phyloP scores from a whole-genome alignment of 2,329 filamentous ascomycete species.

The Sodiomyces alkalinus region DNA sequence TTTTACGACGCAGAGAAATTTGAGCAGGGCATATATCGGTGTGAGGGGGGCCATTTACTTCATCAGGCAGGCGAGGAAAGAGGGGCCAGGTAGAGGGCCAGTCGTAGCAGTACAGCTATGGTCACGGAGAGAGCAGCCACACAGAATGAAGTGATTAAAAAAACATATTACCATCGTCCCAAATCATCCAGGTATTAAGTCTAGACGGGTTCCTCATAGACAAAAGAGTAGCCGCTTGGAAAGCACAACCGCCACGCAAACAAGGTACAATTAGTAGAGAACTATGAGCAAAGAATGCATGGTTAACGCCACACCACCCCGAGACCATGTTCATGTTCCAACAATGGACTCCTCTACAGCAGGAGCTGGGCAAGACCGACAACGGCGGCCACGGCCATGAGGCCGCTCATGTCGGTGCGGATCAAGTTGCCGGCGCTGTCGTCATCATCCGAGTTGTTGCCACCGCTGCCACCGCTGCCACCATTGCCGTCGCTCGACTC shows the following conservation, averaged over 20 bases:
- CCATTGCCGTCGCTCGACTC: constrained; percentile 14
- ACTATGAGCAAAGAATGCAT: constrained; percentile 5
- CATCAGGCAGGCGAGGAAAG: too few species aligned
- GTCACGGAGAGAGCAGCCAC: background rate
- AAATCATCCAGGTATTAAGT: constrained; percentile 23
- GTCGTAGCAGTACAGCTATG: too few species aligned
- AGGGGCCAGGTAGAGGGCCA: too few species aligned
- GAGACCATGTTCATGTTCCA: constrained; percentile 3
- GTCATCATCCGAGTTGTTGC: constrained; percentile 13
- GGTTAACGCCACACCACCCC: constrained; percentile 9
- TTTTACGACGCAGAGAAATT: constrained; percentile 80
- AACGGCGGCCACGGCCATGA: constrained; percentile 30
- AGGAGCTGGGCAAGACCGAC: constrained; percentile 30
- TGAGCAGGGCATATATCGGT: constrained; percentile 46
- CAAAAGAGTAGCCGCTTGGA: constrained; percentile 14
- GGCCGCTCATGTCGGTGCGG: constrained; percentile 28
- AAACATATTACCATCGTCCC: constrained; percentile 3
- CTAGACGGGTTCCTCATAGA: constrained; percentile 26
- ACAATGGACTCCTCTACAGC: constrained; percentile 24
- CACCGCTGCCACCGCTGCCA: constrained; percentile 13
- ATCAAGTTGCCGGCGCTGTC: constrained; percentile 29
- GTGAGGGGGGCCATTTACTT: too few species aligned
- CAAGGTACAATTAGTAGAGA: constrained; percentile 3
- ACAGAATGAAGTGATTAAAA: background rate
- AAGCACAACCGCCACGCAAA: constrained; percentile 5